These are phyloP conservation scores for Kodamaea kakaduensis DNA, from an alignment of 805 yeast species.

Conservation along the genomic window DNA sequence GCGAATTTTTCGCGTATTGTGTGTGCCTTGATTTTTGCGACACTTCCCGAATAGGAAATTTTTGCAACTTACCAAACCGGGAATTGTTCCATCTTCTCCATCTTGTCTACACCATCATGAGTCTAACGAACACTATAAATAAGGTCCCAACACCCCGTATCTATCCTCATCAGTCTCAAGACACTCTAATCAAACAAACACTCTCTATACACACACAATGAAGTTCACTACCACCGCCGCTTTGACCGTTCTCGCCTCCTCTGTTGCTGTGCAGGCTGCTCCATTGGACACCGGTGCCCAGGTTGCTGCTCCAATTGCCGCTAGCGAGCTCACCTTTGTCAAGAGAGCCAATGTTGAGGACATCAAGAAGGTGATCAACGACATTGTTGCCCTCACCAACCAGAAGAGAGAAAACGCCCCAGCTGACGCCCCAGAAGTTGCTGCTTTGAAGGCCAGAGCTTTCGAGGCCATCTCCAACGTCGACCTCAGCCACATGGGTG, in stretches of 20 bases:
- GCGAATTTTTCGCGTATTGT: too few species aligned
- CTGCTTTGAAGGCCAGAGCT: constrained; percentile 31
- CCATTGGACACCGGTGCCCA: constrained; percentile 15
- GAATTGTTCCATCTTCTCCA: too few species aligned
- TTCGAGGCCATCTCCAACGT: constrained; percentile 29
- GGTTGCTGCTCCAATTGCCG: constrained; percentile 17
- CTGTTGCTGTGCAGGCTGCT: constrained; percentile 36
- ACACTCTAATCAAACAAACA: too few species aligned
- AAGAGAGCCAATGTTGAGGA: constrained; percentile 34
- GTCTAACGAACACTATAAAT: too few species aligned
- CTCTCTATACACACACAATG: too few species aligned
- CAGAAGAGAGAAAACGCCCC: constrained; percentile 33
- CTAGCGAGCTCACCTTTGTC: constrained; percentile 21
- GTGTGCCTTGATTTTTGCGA: too few species aligned
- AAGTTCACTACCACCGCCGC: constrained; percentile 38
- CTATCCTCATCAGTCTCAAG: too few species aligned
- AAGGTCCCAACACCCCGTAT: too few species aligned
- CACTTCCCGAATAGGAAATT: too few species aligned
- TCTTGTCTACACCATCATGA: too few species aligned
- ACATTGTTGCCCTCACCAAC: constrained; percentile 29
- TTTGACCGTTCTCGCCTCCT: constrained; percentile 37
- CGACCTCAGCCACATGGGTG: constrained; percentile 8
- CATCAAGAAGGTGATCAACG: constrained; percentile 29
- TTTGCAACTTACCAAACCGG: too few species aligned
- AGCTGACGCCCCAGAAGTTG: constrained; percentile 26